Percentiles rank a stretch among this genome's conserved stretches.
phyloP scores from a whole-genome alignment of 2,329 filamentous ascomycete species.

The Pseudocercospora musae region DNA sequence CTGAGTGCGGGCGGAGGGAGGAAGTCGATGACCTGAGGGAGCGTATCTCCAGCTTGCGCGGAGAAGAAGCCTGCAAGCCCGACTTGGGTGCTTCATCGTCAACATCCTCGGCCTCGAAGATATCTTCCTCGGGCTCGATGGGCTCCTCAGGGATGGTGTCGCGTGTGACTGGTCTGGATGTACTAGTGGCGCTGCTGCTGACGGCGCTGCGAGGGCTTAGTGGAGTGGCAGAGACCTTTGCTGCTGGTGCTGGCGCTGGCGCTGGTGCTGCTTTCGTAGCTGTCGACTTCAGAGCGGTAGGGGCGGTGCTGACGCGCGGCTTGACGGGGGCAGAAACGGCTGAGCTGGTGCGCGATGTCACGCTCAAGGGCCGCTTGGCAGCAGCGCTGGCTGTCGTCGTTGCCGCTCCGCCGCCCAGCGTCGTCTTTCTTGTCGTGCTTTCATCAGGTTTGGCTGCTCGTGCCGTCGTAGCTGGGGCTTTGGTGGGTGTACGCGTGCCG shows the following conservation, averaged over 20 bases:
- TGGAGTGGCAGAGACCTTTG: constrained; percentile 5
- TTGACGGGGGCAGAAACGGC: constrained; percentile 4
- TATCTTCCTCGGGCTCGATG: neutral
- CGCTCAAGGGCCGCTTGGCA: constrained; percentile 15
- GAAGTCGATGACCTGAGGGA: constrained; percentile 18
- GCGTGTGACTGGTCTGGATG: constrained; percentile 20
- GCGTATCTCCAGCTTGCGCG: constrained; percentile 29
- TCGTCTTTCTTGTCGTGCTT: constrained; percentile 10
- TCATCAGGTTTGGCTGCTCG: constrained; percentile 15
- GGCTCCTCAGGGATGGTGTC: constrained; percentile 29
- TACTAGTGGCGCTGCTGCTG: constrained; percentile 15
- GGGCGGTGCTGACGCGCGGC: constrained; percentile 9
- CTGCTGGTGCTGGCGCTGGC: neutral
- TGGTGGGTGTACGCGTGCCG: constrained; percentile 7
- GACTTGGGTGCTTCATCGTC: constrained; percentile 12
- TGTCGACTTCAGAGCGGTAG: neutral
- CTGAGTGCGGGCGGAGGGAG: constrained; percentile 17
- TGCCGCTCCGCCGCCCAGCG: constrained; percentile 9
- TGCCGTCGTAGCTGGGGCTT: constrained; percentile 5
- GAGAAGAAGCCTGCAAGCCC: constrained; percentile 17
- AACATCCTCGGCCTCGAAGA: neutral
- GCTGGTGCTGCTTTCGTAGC: neutral
- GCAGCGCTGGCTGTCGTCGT: constrained; percentile 8
- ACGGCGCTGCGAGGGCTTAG: constrained; percentile 1
- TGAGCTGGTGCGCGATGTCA: constrained; percentile 6